Evolutionary conservation across 1,284 basidiomycete species (phyloP), one percentile per base, ranked within the genome.

Genomic region (Naganishia cerealis): DNA sequence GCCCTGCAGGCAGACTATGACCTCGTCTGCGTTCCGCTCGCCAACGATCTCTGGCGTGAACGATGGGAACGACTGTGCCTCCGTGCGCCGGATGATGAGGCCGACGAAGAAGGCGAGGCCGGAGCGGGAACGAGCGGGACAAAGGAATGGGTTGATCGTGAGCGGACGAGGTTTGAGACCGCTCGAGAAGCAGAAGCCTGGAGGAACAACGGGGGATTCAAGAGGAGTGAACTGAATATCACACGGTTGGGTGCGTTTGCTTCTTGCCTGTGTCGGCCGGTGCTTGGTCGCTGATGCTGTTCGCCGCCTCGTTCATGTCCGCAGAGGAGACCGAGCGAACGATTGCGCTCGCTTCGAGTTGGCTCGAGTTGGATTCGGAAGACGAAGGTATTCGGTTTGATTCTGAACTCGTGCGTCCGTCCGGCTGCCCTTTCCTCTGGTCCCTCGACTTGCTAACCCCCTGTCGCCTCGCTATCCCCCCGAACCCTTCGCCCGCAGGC

Each of bases 341-440:
- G 26, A 86, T 91, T 21, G 89, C 85, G 3, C 85, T 96, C 75
- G 85, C 90, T 10, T 92, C 93, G 16, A 90, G 92, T 69, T 99
- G 96, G 96, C 84, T 99, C 13, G 92, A 97, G 79, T 84, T 99
- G 50, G 96, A 99, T 81, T 89, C 92, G 13, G 83, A 86, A 1
- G 94, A 97, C 79, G 92, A 94, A 76, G 94, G 94, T 83, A 90
- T 99, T 68, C 87, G 96, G 55, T 91, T 95, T 74, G 96, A 99
- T 77, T 90, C 93, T 62, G 96, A 97, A 81, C 89, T 96, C 68
- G 92, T 93, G 78, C 79, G 88, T 84, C 26, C 53, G 21, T 16
- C 71, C 36, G 18, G 42, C 4, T 9, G 40, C 46, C 24, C 16
- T 42, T 43, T 18, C 16, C 29, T 29, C 36, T 33, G 54, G 40